Percentiles rank a stretch among this genome's conserved stretches.
Conservation (phyloP, 2,329 filamentous ascomycete species). For the Pseudogymnoascus sp. region DNA sequence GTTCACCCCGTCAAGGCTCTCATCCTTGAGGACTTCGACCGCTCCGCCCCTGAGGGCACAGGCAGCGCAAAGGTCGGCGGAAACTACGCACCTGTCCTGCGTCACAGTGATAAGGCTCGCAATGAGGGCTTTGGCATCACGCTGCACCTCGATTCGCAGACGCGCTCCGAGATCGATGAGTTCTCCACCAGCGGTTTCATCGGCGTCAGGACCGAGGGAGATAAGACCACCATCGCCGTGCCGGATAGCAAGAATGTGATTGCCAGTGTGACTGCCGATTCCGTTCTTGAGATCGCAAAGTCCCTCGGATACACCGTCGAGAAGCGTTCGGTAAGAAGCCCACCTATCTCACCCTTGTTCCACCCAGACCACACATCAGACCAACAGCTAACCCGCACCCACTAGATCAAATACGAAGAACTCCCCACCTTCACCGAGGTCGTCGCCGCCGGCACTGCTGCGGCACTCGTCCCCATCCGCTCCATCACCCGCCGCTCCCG, state of each 20-base stretch:
- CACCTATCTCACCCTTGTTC: not conserved
- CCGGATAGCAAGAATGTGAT: constrained; percentile 85
- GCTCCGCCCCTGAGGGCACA: constrained; percentile 82
- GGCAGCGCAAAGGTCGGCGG: constrained; percentile 91
- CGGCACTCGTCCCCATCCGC: constrained; percentile 82
- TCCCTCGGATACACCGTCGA: constrained; percentile 82
- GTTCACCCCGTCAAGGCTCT: constrained; percentile 78
- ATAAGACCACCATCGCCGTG: constrained; percentile 66
- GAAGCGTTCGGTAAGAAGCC: constrained; percentile 52
- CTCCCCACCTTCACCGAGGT: constrained; percentile 63
- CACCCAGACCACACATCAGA: not conserved
- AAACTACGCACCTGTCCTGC: constrained; percentile 88
- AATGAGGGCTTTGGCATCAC: constrained; percentile 86
- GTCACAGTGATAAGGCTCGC: constrained; percentile 76
- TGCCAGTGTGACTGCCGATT: constrained; percentile 76
- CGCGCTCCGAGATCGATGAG: constrained; percentile 81
- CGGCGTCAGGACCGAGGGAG: constrained; percentile 56
- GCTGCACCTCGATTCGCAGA: constrained; percentile 81
- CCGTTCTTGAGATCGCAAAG: constrained; percentile 65
- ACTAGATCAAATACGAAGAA: constrained; percentile 56
- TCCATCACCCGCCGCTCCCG: constrained; percentile 67
- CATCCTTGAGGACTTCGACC: constrained; percentile 88
- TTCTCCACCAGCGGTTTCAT: constrained; percentile 94
- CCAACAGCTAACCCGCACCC: not conserved
- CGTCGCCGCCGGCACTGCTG: constrained; percentile 86